Evolutionary conservation across 768 basidiomycete genomes (phyloP).

Genomic region (Panaeolus papilionaceus): DNA sequence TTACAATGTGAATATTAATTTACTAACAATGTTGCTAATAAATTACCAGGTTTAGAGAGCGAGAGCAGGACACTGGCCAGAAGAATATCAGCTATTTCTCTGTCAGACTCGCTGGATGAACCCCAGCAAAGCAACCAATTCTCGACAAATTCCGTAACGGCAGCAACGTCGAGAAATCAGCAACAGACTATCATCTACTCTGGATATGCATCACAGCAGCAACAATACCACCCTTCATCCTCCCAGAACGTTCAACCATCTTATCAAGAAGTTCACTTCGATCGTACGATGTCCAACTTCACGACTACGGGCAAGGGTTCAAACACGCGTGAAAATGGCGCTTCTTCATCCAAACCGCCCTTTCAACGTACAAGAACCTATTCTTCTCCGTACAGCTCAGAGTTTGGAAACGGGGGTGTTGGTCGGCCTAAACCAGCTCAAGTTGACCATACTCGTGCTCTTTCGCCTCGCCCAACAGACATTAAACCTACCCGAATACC

Average conservation of each 20-base stretch:
- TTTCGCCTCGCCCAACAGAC: slow-evolving; percentile 52
- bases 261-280: slow-evolving; percentile 5
- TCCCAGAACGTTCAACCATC: slow-evolving; percentile 10
- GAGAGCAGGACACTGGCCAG: slow-evolving; percentile 82
- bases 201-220: slow-evolving; percentile 3
- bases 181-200: slow-evolving; percentile 16
- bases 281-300: slow-evolving; percentile 28
- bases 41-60: slow-evolving; percentile 71
- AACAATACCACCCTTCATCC: slow-evolving; percentile 1
- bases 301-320: slow-evolving; percentile 28
- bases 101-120: slow-evolving; percentile 58
- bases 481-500: slow-evolving; percentile 59
- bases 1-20: slow-evolving; percentile 6
- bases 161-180: slow-evolving; percentile 16
- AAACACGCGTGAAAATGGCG: slow-evolving; percentile 34
- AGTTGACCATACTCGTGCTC: slow-evolving; percentile 45
- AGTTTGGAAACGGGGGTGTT: slow-evolving; percentile 36
- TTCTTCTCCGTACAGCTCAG: slow-evolving; percentile 63
- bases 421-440: slow-evolving; percentile 37
- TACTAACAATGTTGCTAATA: background rate
- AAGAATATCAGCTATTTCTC: slow-evolving; percentile 78
- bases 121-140: slow-evolving; percentile 42
- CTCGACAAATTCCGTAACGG: slow-evolving; percentile 31
- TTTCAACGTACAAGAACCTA: slow-evolving; percentile 66
- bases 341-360: slow-evolving; percentile 34